These are phyloP conservation scores for Gossypium gossypioides DNA, from an alignment of 441 rosid genomes.

Conservation along the genomic window DNA sequence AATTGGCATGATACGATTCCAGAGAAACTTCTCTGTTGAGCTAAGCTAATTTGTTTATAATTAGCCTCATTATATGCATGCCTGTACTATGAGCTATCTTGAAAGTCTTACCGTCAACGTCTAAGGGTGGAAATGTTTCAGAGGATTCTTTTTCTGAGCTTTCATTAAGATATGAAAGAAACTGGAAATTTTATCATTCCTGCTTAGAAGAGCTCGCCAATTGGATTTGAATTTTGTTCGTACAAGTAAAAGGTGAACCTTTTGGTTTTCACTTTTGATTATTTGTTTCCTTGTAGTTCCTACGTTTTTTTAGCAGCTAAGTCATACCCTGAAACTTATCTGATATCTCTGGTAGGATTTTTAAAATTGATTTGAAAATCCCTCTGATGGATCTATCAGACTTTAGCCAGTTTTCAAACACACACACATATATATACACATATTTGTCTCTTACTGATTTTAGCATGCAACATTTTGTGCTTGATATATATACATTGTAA, in stretches of 20 bases:
- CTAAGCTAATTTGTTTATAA: background rate
- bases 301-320: background rate
- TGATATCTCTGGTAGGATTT: background rate
- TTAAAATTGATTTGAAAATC: background rate
- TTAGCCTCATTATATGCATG: background rate
- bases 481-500: background rate
- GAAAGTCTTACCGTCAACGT: background rate
- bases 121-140: background rate
- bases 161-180: background rate
- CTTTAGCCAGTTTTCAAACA: background rate
- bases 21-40: background rate
- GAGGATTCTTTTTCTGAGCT: background rate
- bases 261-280: background rate
- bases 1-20: background rate
- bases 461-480: background rate
- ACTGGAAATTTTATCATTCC: background rate
- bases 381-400: background rate
- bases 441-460: background rate
- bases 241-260: background rate
- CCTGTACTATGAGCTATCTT: background rate
- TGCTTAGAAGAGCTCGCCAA: background rate
- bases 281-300: conserved; percentile 2
- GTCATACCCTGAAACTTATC: conserved; percentile 1
- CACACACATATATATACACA: background rate
- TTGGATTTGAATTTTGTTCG: background rate